Evolutionary conservation across 352 stramenopile genomes (phyloP).

Genomic region (Phytophthora agathidicida): DNA sequence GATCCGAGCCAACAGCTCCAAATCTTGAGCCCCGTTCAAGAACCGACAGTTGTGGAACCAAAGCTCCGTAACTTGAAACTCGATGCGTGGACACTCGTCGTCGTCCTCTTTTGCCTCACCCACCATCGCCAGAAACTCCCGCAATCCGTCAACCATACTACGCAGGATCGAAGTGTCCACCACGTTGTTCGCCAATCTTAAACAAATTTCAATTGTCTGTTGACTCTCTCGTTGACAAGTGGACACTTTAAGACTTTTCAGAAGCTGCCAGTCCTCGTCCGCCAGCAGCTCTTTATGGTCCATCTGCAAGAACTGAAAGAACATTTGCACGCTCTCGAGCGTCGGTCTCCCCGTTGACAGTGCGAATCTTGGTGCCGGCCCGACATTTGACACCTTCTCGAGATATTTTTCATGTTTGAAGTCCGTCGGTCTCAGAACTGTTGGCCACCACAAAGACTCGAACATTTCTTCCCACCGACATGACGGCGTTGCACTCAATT

Average conservation of each 20-base stretch:
- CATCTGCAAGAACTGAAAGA: slow-evolving; percentile 27
- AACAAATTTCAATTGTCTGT: slow-evolving; percentile 19
- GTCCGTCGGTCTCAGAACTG: slow-evolving; percentile 5
- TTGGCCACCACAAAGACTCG: slow-evolving; percentile 30
- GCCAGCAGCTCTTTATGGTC: slow-evolving; percentile 3
- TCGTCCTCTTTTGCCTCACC: neutral
- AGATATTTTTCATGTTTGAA: slow-evolving; percentile 19
- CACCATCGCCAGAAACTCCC: neutral
- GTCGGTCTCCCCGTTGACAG: slow-evolving; percentile 19
- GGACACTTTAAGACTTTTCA: slow-evolving; percentile 1
- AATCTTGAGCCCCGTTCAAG: slow-evolving; percentile 19
- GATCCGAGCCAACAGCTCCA: slow-evolving; percentile 17
- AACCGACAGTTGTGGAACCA: slow-evolving; percentile 31
- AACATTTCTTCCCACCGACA: slow-evolving; percentile 21
- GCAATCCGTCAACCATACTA: slow-evolving; percentile 12
- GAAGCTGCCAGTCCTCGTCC: slow-evolving; percentile 10
- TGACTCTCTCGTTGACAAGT: neutral
- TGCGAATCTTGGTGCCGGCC: slow-evolving; percentile 4
- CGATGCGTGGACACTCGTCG: neutral
- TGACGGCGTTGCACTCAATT: slow-evolving; percentile 13
- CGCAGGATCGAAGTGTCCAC: slow-evolving; percentile 25
- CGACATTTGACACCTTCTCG: slow-evolving; percentile 13
- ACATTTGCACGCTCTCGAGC: slow-evolving; percentile 21
- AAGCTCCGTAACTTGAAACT: slow-evolving; percentile 25
- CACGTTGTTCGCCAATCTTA: slow-evolving; percentile 13